Evolutionary conservation across 2,329 filamentous ascomycete genomes (phyloP), one percentile per base, ranked within the genome.

Genomic region (Penicillium crustosum): DNA sequence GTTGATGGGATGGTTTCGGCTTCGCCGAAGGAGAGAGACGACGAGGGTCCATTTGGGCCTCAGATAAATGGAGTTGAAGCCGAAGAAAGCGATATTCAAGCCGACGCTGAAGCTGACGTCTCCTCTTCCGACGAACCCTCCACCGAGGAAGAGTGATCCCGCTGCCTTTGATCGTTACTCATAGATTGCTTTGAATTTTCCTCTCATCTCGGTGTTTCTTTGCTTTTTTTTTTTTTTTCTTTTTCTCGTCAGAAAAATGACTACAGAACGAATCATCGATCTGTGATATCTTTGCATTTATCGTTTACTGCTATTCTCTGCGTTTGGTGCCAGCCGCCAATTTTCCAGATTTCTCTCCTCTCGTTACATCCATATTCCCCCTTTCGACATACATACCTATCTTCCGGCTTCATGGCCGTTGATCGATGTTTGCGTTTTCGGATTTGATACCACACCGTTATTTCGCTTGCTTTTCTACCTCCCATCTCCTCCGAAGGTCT

Each of bases 1-100:
- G 73, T 78, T 29, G 79, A 78, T 27, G 73, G 70, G n/a, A 59
- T 75, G 39, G 68, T 73, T 39, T 73, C 71, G 6, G 69, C 67
- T 6, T 75, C 73, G 2, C 73, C 73, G 1, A 70, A 66, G 31
- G 69, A 66, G 6, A 53, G 62, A n/a, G 59, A 47, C 13, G 61
- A 63, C n/a, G 66, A 73, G 39, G 67, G 69, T 10, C 71, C 70
- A 2, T 73, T 73, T 39, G 72, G 70, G 12, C 71, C 71, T 7
- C 66, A 68, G 49, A 72, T 73, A 43, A 47, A 49, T 6, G 53
- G 49, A 29, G 48, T 21, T 9, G 55, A 59, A 21, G 51, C 52
- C 17, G 39, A 59, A 47, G 53, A 41, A 23, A 31, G n/a, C 8
- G 21, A 57, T 19, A 31, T 29, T 12, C 31, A 31, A 17, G 25